Conservation (phyloP, 2,329 filamentous ascomycete species). For the Epichloe amarillans region DNA sequence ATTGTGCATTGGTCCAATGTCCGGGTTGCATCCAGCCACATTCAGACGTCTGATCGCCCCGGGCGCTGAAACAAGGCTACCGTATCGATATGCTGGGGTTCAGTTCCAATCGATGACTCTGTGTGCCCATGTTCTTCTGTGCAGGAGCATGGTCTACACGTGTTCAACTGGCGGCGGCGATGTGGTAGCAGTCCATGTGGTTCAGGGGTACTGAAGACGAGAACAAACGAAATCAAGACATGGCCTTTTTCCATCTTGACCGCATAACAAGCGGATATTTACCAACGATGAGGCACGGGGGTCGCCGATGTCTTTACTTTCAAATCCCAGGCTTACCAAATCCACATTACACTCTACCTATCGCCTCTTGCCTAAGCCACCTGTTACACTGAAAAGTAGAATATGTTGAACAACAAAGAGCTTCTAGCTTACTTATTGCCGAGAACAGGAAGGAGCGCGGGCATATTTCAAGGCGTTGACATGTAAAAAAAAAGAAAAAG, state of each 20-base stretch:
- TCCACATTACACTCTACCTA: background rate
- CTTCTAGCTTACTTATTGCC: background rate
- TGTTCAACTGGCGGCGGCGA: background rate
- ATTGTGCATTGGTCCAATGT: background rate
- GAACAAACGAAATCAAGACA: background rate
- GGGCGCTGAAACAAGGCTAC: background rate
- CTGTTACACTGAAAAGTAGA: background rate
- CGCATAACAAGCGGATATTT: background rate
- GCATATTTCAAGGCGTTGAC: background rate
- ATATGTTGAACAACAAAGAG: background rate
- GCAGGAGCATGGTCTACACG: conserved; percentile 4
- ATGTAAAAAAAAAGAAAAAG: background rate
- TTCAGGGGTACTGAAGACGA: conserved; percentile 1
- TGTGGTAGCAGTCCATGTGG: background rate
- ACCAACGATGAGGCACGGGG: background rate
- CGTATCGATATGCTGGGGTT: background rate
- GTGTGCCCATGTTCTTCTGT: background rate
- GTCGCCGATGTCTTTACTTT: background rate
- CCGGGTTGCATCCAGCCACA: background rate
- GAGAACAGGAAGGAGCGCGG: background rate
- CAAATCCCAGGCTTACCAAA: background rate
- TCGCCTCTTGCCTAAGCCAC: background rate
- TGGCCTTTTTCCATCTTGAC: background rate
- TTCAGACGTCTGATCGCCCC: background rate
- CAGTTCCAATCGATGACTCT: background rate